Conservation (phyloP, 2,329 filamentous ascomycete species). For the Stachybotrys elegans region DNA sequence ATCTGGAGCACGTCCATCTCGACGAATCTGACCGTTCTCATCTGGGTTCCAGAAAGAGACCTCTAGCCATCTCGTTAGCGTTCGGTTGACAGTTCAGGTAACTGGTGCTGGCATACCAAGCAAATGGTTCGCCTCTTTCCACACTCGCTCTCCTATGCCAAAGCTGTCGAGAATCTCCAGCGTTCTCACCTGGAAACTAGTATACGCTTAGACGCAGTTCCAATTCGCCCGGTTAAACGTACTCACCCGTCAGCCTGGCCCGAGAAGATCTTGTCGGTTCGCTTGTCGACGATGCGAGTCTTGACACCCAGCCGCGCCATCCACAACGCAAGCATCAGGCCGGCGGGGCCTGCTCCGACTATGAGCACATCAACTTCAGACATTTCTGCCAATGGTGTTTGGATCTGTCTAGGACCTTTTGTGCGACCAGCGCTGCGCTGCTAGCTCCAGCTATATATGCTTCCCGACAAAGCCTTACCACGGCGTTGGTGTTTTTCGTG, state of each 20-base stretch:
- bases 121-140: constrained; percentile 64
- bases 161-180: constrained; percentile 72
- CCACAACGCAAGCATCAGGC: constrained; percentile 38
- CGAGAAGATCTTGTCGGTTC: constrained; percentile 30
- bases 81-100: not conserved
- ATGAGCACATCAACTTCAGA: constrained; percentile 26
- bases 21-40: constrained; percentile 47
- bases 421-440: too few species aligned
- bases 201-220: too few species aligned
- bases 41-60: constrained; percentile 54
- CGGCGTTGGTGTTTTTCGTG: too few species aligned
- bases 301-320: constrained; percentile 34
- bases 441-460: too few species aligned
- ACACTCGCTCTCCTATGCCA: constrained; percentile 57
- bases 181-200: constrained; percentile 53
- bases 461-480: too few species aligned
- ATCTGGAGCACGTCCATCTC: constrained; percentile 58
- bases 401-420: too few species aligned
- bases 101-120: constrained; percentile 41
- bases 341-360: constrained; percentile 35
- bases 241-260: constrained; percentile 21
- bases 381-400: too few species aligned
- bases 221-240: not conserved
- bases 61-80: not conserved
- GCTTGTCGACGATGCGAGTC: constrained; percentile 41